These are phyloP conservation scores for Hirschioporus abietinus DNA, from an alignment of 768 basidiomycete genomes.

Conservation along the genomic window DNA sequence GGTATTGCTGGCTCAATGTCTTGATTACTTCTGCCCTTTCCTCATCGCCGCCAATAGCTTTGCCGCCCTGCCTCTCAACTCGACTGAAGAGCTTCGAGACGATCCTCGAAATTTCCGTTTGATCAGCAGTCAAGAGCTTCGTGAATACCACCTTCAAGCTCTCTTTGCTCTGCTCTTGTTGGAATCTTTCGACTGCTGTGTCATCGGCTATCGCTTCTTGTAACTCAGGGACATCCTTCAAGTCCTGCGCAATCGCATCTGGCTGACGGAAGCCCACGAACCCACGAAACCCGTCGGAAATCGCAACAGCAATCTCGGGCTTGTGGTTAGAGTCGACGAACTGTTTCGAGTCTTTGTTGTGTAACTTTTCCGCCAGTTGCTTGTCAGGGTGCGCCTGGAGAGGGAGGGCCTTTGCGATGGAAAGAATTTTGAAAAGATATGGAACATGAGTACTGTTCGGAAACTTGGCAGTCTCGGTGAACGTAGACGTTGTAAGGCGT, in stretches of 20 bases:
- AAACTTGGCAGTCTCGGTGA: constrained; percentile 17
- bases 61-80: constrained; percentile 12
- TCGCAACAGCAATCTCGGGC: constrained; percentile 53
- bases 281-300: constrained; percentile 35
- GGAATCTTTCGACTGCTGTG: constrained; percentile 27
- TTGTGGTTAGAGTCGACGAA: constrained; percentile 50
- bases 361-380: constrained; percentile 36
- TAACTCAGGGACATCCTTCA: constrained; percentile 41
- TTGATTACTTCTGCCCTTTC: constrained; percentile 21
- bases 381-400: constrained; percentile 57
- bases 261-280: constrained; percentile 53
- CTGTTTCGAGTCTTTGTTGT: constrained; percentile 36
- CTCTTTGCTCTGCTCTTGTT: constrained; percentile 24
- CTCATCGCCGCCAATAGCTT: constrained; percentile 10
- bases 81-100: constrained; percentile 29
- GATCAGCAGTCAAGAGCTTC: constrained; percentile 33
- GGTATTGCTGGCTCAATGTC: constrained; percentile 41
- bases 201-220: constrained; percentile 30
- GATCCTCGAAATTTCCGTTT: constrained; percentile 23
- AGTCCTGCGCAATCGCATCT: constrained; percentile 35
- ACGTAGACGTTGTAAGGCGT: constrained; percentile 20
- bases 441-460: constrained; percentile 34
- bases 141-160: constrained; percentile 36
- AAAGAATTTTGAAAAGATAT: constrained; percentile 54
- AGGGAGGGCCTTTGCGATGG: constrained; percentile 48